Evolutionary conservation across 176 grass and related monocot genomes (phyloP).

Genomic region (Aegilops umbellulata): DNA sequence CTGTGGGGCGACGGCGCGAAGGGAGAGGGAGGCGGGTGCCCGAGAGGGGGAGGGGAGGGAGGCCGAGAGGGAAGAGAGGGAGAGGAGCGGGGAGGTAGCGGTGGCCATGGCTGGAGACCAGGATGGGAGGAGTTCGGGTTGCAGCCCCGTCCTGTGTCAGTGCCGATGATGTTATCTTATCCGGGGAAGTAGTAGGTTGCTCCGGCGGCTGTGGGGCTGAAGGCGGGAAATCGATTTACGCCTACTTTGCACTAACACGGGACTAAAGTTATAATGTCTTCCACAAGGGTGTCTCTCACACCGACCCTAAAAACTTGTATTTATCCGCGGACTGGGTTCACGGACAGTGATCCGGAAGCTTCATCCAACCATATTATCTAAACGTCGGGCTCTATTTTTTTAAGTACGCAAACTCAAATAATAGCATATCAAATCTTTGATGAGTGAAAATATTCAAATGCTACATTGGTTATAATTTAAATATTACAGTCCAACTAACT

Average conservation of each 20-base stretch:
- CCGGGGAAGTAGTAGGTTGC: neutral
- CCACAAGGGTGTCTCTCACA: too few relatives aligned
- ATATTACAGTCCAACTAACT: too few relatives aligned
- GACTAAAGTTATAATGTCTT: too few relatives aligned
- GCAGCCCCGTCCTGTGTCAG: neutral
- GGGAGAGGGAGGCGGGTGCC: slow-evolving; percentile 21
- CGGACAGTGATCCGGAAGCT: too few relatives aligned
- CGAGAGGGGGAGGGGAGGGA: slow-evolving; percentile 25
- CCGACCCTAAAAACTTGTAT: too few relatives aligned
- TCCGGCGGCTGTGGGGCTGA: neutral
- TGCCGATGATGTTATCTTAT: slow-evolving; percentile 36
- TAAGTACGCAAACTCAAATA: too few relatives aligned
- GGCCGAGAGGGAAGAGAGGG: slow-evolving; percentile 39
- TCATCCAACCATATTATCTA: too few relatives aligned
- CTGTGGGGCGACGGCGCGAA: slow-evolving; percentile 3
- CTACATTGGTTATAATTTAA: too few relatives aligned
- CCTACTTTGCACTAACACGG: neutral
- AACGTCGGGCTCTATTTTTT: too few relatives aligned
- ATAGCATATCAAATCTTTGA: too few relatives aligned
- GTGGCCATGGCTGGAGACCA: slow-evolving; percentile 37
- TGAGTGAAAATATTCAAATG: too few relatives aligned
- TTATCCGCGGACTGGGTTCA: too few relatives aligned
- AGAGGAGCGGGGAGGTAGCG: slow-evolving; percentile 39
- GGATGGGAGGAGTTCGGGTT: neutral
- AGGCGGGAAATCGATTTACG: neutral